A percentile compares a stretch with the other conserved stretches of the same genome.
phyloP scores from a whole-genome alignment of 768 basidiomycete genomes.

The Paxillus ammoniavirescens region DNA sequence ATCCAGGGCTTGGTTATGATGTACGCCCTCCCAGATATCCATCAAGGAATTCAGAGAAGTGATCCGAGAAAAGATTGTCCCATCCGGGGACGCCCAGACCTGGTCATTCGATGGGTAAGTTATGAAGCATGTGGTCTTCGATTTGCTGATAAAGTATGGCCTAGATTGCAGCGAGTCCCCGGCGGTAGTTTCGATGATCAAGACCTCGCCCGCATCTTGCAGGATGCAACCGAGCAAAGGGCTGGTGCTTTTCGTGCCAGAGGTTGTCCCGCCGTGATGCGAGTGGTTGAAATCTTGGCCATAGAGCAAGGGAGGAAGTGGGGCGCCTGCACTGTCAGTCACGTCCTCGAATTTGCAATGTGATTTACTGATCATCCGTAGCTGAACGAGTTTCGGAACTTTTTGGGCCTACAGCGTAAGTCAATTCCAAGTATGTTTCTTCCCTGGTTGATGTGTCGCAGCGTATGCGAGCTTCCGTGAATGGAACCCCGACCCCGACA shows the following conservation, averaged over 20 bases:
- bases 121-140: not conserved
- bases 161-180: conserved; percentile 48
- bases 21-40: conserved; percentile 12
- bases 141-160: not conserved
- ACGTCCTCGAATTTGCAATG: not conserved
- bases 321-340: conserved; percentile 68
- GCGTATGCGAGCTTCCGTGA: conserved; percentile 65
- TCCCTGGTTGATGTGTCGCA: conserved; percentile 25
- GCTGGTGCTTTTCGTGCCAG: conserved; percentile 68
- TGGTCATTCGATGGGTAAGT: conserved; percentile 57
- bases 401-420: conserved; percentile 68
- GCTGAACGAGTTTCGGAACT: conserved; percentile 73
- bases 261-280: conserved; percentile 65
- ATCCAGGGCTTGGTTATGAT: not conserved
- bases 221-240: conserved; percentile 54
- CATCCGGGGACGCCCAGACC: conserved; percentile 29
- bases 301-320: conserved; percentile 66
- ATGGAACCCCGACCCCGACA: conserved; percentile 64
- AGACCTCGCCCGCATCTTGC: conserved; percentile 61
- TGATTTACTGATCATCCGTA: conserved; percentile 14
- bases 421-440: not conserved
- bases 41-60: conserved; percentile 17
- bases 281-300: conserved; percentile 65
- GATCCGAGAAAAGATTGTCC: conserved; percentile 11
- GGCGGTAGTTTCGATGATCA: conserved; percentile 60